Base-by-base conservation (phyloP, 202 grass and related monocot genomes). In the Musa balbisiana region DNA sequence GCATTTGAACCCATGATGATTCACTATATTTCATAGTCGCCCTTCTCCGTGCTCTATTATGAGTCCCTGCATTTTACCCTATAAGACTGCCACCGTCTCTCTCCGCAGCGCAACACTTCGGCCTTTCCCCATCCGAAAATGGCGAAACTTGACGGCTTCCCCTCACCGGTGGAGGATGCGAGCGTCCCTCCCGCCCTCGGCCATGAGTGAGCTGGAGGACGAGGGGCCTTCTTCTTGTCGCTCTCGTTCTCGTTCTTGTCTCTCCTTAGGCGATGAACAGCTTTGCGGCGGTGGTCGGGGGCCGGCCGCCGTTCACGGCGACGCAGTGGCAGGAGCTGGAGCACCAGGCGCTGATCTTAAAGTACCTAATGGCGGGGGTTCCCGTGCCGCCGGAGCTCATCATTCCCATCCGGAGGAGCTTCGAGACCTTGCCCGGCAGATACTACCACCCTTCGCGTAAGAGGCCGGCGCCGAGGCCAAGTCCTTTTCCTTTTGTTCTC, bases 271-370 rank as follows among this genome's bases (percentile, higher is more conserved):
- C 17, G 33, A 70, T 70, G 67, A 70, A 50, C 33, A 70, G 43
- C 67, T 51, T 70, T 16, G 33, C 29, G 8, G 33, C 43, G 67
- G 67, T 43, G 16, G 17, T 83, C 11, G 74, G 74, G 12, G 17
- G 58, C 59, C 74, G 74, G 16, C 74, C 43, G 43, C 58, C 74
- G 24, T 99, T 99, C 85, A 99, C 95, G 51, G 87, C 87, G 27
- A 79, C 95, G 52, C 95, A 99, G 83, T 99, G 91, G 95, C 85
- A 85, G 19, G 95, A 99, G 83, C 89, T 99, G 52, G 91, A 99
- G 89, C 95, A 99, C 69, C 95, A 99, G 80, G 91, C 91, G 73
- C 95, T 99, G 65, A 94, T 99, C 15, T 92, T 82, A 72, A 99
- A 94, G 91, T 99, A 99, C 59, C 80, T 99, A 66, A 92, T 94